phyloP scores from a whole-genome alignment of 371 early-diverging fungal species.

The Mortierella sp. region DNA sequence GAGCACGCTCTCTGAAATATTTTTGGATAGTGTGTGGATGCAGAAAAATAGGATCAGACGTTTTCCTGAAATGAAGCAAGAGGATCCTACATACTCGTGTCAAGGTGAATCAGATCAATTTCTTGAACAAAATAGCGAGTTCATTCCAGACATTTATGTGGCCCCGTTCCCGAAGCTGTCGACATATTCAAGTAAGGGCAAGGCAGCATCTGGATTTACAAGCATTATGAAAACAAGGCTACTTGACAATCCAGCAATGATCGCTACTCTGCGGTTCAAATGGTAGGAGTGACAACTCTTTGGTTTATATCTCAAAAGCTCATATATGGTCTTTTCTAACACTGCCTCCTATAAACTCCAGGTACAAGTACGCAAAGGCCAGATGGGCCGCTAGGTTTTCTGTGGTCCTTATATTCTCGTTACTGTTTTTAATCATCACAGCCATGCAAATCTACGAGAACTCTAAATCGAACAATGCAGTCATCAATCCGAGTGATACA shows the following conservation, averaged over 20 bases:
- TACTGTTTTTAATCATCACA: constrained; percentile 19
- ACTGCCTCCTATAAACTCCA: not conserved
- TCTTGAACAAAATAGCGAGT: not conserved
- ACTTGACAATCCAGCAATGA: constrained; percentile 49
- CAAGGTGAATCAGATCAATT: not conserved
- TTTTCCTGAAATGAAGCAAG: not conserved
- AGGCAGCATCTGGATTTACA: constrained; percentile 9
- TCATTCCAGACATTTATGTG: constrained; percentile 42
- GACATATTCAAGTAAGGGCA: not conserved
- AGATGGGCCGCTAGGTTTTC: constrained; percentile 7
- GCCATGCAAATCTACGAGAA: constrained; percentile 13
- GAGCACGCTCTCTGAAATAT: not conserved
- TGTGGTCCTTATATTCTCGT: constrained; percentile 17
- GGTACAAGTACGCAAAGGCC: not conserved
- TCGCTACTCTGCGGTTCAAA: constrained; percentile 37
- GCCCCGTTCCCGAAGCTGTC: constrained; percentile 43
- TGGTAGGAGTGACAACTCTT: constrained; percentile 14
- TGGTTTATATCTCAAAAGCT: not conserved
- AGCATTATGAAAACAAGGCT: constrained; percentile 29
- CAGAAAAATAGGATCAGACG: not conserved
- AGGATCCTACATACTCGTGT: constrained; percentile 5
- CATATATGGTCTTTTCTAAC: not conserved
- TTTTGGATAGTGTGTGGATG: no score
- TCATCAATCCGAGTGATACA: no score
- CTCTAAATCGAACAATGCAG: no score